Conservation (phyloP, 129 eudicot species). For the Lactuca sativa region DNA sequence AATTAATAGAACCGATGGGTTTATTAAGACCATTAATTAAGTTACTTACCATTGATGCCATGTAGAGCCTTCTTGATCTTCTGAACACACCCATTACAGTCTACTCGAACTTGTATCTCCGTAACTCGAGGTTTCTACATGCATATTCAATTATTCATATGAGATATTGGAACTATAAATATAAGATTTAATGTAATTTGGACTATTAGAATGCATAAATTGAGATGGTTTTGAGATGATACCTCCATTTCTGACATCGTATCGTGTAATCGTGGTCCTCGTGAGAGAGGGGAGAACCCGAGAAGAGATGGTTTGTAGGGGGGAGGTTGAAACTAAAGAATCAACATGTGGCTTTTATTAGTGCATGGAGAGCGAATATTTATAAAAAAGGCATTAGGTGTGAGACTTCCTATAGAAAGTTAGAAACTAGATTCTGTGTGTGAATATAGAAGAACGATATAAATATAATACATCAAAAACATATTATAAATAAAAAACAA, state of each 20-base stretch:
- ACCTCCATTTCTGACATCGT: constrained; percentile 71
- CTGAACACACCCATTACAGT: constrained; percentile 95
- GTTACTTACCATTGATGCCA: constrained; percentile 66
- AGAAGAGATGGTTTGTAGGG: constrained; percentile 19
- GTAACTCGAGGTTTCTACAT: constrained; percentile 78
- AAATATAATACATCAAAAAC: constrained; percentile 9
- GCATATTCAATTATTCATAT: constrained; percentile 17
- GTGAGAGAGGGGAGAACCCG: constrained; percentile 1
- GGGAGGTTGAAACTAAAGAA: constrained; percentile 38
- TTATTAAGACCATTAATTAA: not conserved
- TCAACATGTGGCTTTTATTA: constrained; percentile 49
- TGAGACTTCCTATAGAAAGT: constrained; percentile 50
- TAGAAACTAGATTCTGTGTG: constrained; percentile 41
- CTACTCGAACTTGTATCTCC: constrained; percentile 82
- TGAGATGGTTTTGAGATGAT: constrained; percentile 24
- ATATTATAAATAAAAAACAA: not conserved
- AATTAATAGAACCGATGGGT: not conserved
- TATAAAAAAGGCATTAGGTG: constrained; percentile 54
- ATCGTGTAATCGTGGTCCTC: constrained; percentile 19
- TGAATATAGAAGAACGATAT: constrained; percentile 11
- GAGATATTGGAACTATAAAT: constrained; percentile 15
- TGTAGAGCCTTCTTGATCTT: constrained; percentile 86
- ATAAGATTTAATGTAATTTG: not conserved
- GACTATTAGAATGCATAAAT: not conserved
- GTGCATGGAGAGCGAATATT: constrained; percentile 59